phyloP scores from a whole-genome alignment of 345 rosid genomes.

The Melaleuca alternifolia region DNA sequence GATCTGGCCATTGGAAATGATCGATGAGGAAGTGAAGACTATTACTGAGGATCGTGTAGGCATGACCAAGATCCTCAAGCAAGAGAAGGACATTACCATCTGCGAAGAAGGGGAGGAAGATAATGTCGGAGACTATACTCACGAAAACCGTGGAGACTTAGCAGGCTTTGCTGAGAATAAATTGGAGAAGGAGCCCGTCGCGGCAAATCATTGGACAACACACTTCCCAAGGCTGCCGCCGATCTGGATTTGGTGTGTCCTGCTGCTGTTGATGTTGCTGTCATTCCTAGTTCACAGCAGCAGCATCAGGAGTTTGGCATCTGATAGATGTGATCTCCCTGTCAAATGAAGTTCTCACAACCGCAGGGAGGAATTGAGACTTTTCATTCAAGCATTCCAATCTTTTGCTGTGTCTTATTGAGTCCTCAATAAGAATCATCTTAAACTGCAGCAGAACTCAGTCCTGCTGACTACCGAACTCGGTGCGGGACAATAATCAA shows the following conservation, averaged over 20 bases:
- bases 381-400: background rate
- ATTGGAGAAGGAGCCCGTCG: background rate
- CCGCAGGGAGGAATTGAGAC: background rate
- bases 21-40: background rate
- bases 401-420: background rate
- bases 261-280: background rate
- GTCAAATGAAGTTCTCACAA: background rate
- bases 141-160: background rate
- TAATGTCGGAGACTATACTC: background rate
- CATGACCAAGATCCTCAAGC: background rate
- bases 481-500: background rate
- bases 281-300: background rate
- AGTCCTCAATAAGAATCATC: background rate
- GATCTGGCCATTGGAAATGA: constrained; percentile 28
- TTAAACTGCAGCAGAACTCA: background rate
- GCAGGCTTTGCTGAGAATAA: background rate
- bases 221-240: background rate
- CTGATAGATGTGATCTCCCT: background rate
- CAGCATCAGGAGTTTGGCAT: background rate
- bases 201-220: background rate
- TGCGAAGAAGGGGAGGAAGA: background rate
- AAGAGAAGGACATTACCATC: background rate
- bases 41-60: background rate
- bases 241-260: background rate
- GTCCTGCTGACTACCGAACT: background rate